A percentile compares a stretch with the other conserved stretches of the same genome.
phyloP scores from a whole-genome alignment of 768 basidiomycete genomes.

The Pleurotus pulmonarius region DNA sequence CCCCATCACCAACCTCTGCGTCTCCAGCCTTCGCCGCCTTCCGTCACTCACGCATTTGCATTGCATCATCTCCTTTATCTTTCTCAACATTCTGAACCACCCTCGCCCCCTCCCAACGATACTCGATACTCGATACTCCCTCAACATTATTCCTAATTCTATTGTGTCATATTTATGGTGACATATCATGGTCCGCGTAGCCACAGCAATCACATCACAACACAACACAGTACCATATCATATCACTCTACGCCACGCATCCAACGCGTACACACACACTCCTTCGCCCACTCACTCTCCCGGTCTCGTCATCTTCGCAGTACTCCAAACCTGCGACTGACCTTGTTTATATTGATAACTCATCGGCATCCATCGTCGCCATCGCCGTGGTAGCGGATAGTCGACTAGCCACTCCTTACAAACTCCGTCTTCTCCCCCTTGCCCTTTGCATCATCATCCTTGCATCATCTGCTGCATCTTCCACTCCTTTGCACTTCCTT shows the following conservation, averaged over 20 bases:
- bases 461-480: not conserved
- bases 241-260: not conserved
- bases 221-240: not conserved
- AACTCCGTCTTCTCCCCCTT: not conserved
- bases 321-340: not conserved
- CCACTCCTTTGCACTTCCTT: not conserved
- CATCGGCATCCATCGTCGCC: no score
- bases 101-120: not conserved
- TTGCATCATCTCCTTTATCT: not conserved
- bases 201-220: not conserved
- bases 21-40: no score
- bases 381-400: not conserved
- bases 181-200: not conserved
- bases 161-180: not conserved
- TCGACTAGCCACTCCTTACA: not conserved
- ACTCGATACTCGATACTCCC: not conserved
- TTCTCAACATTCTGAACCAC: not conserved
- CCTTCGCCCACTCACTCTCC: not conserved
- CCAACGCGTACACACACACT: not conserved
- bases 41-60: not conserved
- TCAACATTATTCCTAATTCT: not conserved
- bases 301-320: not conserved
- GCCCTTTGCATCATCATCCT: not conserved
- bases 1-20: no score
- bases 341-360: not conserved